phyloP scores from a whole-genome alignment of 1,284 basidiomycete species.

The Caloboletus firmus region DNA sequence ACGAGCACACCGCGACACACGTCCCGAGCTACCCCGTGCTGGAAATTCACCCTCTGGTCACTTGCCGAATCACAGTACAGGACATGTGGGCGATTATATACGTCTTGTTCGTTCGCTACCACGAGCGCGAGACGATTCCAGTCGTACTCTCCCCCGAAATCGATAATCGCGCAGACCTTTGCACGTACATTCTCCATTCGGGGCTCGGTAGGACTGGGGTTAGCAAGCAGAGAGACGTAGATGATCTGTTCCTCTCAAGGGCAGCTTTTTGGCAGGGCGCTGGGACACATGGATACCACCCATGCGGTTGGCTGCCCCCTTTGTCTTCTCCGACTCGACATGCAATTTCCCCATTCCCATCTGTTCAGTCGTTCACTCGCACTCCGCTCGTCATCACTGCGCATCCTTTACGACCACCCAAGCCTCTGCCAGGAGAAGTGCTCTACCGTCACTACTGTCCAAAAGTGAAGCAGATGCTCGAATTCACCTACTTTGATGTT shows the following conservation, averaged over 20 bases:
- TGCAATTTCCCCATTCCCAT: slow-evolving; percentile 39
- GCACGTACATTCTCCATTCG: slow-evolving; percentile 29
- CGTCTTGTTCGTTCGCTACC: slow-evolving; percentile 31
- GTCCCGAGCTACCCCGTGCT: slow-evolving; percentile 35
- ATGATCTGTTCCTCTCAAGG: slow-evolving; percentile 43
- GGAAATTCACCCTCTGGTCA: slow-evolving; percentile 19
- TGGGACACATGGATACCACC: slow-evolving; percentile 42
- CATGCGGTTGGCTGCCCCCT: slow-evolving; percentile 43
- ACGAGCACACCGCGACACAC: slow-evolving; percentile 32
- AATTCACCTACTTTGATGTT: slow-evolving; percentile 47
- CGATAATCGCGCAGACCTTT: slow-evolving; percentile 10
- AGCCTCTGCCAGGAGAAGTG: slow-evolving; percentile 46
- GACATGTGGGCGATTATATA: slow-evolving; percentile 37
- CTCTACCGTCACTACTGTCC: slow-evolving; percentile 52
- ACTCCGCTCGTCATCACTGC: slow-evolving; percentile 46
- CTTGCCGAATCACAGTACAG: slow-evolving; percentile 13
- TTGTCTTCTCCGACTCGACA: slow-evolving; percentile 26
- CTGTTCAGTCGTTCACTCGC: slow-evolving; percentile 47
- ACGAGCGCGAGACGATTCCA: slow-evolving; percentile 35
- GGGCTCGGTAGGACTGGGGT: slow-evolving; percentile 25
- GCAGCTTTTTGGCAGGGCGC: slow-evolving; percentile 57
- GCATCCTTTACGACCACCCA: slow-evolving; percentile 56
- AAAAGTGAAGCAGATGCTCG: slow-evolving; percentile 43
- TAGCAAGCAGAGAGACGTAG: slow-evolving; percentile 17
- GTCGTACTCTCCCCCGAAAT: slow-evolving; percentile 25